These are phyloP conservation scores for Teunomyces pallodes DNA, from an alignment of 805 yeast genomes.

Conservation along the genomic window DNA sequence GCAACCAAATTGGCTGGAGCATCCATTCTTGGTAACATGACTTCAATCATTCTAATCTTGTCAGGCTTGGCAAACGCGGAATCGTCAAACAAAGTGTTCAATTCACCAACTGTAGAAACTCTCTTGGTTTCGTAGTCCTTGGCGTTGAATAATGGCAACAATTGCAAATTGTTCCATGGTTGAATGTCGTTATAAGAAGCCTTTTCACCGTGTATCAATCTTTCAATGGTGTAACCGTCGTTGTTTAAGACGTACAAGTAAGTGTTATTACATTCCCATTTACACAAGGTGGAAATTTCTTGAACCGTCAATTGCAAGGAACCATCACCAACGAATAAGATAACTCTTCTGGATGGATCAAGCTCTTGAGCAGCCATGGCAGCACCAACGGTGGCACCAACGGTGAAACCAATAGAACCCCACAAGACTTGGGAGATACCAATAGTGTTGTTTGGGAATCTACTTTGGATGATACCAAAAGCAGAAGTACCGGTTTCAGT, in stretches of 20 bases:
- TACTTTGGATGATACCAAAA: conserved; percentile 33
- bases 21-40: conserved; percentile 19
- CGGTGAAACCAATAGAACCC: conserved; percentile 37
- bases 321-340: conserved; percentile 21
- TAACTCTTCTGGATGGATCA: conserved; percentile 23
- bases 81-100: conserved; percentile 13
- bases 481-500: conserved; percentile 38
- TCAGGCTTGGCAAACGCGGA: conserved; percentile 11
- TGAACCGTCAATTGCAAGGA: conserved; percentile 24
- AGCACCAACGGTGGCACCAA: conserved; percentile 35
- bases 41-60: conserved; percentile 19
- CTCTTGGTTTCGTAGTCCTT: conserved; percentile 14
- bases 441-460: conserved; percentile 26
- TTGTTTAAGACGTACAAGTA: conserved; percentile 20
- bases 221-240: conserved; percentile 22
- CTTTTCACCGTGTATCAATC: conserved; percentile 19
- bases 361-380: conserved; percentile 32
- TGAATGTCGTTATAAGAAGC: conserved; percentile 20
- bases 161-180: conserved; percentile 17
- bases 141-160: conserved; percentile 16
- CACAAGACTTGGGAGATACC: conserved; percentile 36
- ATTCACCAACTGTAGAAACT: conserved; percentile 15
- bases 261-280: conserved; percentile 11
- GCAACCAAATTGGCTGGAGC: conserved; percentile 20
- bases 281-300: conserved; percentile 20